Evolutionary conservation across 805 yeast species (phyloP), one percentile per base, ranked within the genome.

Genomic region (Saturnispora sekii): DNA sequence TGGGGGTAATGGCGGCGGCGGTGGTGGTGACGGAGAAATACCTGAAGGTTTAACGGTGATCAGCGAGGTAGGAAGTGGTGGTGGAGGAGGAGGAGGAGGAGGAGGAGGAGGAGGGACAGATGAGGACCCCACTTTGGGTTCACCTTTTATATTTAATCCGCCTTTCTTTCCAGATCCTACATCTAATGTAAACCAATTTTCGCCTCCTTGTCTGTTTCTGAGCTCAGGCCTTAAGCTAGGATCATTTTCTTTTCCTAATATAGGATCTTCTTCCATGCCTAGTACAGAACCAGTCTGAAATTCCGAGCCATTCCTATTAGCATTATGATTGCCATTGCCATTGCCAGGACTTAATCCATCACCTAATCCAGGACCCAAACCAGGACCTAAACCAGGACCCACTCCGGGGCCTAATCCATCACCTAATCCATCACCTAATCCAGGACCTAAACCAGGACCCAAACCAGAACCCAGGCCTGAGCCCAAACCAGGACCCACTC

Each of bases 51-150:
- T 15, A 4, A 29, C 16, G 4, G 31, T 38, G 10, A 5, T 30
- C 32, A 39, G n/a, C 10, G 28, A 4, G 5, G 15, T 15, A 4
- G 48, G 36, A 11, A 41, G 21, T 7, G 50, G 45, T 1, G 51
- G 50, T 3, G 50, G 48, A 3, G 57, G 54, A 9, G 63, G 57
- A 6, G 65, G 59, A n/a, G 61, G 59, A 9, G 62, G 58, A 11
- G 63, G 55, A 11, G 61, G 53, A 5, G 59, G 53, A 15, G 55
- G 47, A 30, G 46, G 47, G 4, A 43, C 41, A 5, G 33, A 18
- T 28, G 43, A 26, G 39, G 26, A n/a, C 46, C 40, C 6, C 18
- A 14, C 10, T 48, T 41, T 12, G 16, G 64, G 6, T 63, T 52
- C 1, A 67, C 65, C 10, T 63, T 64, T 47, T 33, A 9, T 14